Percentiles rank a stretch among this genome's conserved stretches.
These are phyloP conservation scores for Aspergillus eucalypticola DNA, from an alignment of 2,329 filamentous ascomycete genomes.

Conservation along the genomic window DNA sequence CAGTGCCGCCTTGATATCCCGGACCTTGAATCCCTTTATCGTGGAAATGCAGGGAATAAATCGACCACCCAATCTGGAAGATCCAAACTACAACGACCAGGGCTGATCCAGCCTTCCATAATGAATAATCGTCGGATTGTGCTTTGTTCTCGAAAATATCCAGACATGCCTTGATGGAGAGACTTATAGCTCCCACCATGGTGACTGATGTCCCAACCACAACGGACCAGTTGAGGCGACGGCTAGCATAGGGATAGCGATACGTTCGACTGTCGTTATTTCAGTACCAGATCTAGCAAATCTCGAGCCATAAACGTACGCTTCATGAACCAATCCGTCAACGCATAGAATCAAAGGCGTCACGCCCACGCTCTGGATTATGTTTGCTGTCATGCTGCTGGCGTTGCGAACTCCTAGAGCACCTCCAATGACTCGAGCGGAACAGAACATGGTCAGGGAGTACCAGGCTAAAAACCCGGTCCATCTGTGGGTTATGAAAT, in stretches of 20 bases:
- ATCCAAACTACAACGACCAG: slow-evolving; percentile 13
- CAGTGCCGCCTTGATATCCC: slow-evolving; percentile 4
- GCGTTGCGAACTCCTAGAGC: slow-evolving; percentile 13
- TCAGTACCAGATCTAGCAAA: neutral
- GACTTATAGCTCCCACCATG: no score
- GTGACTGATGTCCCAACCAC: no score
- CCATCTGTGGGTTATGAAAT: slow-evolving; percentile 12
- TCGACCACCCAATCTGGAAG: slow-evolving; percentile 8
- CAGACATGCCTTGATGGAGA: no score
- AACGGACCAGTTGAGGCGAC: no score
- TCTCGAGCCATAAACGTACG: slow-evolving; percentile 25
- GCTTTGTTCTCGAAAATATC: no score
- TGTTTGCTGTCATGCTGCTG: slow-evolving; percentile 28
- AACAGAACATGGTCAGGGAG: slow-evolving; percentile 43
- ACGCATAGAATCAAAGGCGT: slow-evolving; percentile 38
- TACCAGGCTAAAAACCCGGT: slow-evolving; percentile 43
- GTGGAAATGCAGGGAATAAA: neutral
- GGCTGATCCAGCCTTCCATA: neutral
- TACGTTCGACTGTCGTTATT: slow-evolving; percentile 20
- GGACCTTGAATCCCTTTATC: neutral
- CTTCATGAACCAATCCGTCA: slow-evolving; percentile 39
- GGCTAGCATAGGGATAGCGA: slow-evolving; percentile 11
- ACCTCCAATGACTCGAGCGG: slow-evolving; percentile 39
- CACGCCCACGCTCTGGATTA: slow-evolving; percentile 43
- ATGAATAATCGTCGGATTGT: no score